These are phyloP conservation scores for Leccinum barrowsii DNA, from an alignment of 768 basidiomycete species.

Conservation along the genomic window DNA sequence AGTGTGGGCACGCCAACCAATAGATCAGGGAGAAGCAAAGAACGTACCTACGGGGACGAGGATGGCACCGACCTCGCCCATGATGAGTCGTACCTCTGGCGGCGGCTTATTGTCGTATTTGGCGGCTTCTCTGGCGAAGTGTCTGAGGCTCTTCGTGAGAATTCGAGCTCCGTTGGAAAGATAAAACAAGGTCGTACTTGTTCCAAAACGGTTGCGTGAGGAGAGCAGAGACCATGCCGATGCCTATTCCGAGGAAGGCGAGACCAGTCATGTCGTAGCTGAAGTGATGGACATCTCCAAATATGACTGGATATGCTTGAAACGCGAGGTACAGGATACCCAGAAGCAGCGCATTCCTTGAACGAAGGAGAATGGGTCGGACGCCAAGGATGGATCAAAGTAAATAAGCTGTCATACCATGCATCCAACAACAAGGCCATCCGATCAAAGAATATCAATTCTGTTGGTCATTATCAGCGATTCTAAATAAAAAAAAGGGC, in stretches of 20 bases:
- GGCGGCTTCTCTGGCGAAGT: conserved; percentile 35
- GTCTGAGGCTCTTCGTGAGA: conserved; percentile 25
- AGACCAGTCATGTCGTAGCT: conserved; percentile 47
- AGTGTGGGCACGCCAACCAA: neutral
- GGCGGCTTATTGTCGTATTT: conserved; percentile 48
- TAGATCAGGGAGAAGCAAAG: neutral
- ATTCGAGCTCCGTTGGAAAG: neutral
- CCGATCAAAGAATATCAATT: conserved; percentile 60
- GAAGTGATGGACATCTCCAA: conserved; percentile 47
- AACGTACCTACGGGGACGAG: conserved; percentile 55
- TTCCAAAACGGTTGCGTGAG: conserved; percentile 46
- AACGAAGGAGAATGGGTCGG: neutral
- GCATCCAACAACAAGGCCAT: conserved; percentile 72
- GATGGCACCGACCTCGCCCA: conserved; percentile 67
- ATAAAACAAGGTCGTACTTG: conserved; percentile 13
- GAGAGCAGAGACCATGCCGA: conserved; percentile 41
- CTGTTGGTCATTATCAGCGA: conserved; percentile 29
- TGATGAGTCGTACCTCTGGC: conserved; percentile 61
- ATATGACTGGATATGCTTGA: conserved; percentile 59
- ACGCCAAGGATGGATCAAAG: neutral
- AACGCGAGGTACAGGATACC: conserved; percentile 47
- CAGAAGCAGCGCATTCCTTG: conserved; percentile 39
- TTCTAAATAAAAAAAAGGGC: neutral
- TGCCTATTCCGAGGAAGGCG: conserved; percentile 48
- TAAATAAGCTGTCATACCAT: conserved; percentile 45